Evolutionary conservation across 2,329 filamentous ascomycete species (phyloP).

Genomic region (Fusarium haematococcum): DNA sequence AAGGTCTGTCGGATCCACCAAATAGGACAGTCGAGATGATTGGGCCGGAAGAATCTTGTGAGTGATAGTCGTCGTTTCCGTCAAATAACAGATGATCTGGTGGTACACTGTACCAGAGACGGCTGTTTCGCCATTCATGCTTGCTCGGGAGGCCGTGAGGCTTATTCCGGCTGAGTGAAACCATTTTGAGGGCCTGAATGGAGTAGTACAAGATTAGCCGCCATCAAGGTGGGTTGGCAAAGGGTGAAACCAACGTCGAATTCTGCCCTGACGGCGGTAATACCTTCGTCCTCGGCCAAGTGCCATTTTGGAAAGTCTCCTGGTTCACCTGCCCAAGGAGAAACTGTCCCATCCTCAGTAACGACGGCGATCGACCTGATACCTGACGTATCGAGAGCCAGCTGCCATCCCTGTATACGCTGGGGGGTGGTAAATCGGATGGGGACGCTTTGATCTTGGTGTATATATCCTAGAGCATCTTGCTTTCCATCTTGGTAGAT

Average conservation of each 20-base stretch:
- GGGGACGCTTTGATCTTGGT: neutral
- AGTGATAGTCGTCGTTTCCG: neutral
- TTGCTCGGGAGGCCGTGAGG: neutral
- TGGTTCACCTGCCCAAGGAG: conserved; percentile 17
- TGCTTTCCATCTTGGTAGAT: neutral
- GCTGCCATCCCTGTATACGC: conserved; percentile 24
- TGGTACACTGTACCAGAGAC: conserved; percentile 27
- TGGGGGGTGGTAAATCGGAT: conserved; percentile 4
- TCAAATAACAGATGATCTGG: conserved; percentile 9
- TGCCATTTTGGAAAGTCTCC: conserved; percentile 14
- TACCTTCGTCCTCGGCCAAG: neutral
- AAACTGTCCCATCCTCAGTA: conserved; percentile 5
- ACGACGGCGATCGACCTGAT: conserved; percentile 15
- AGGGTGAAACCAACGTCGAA: conserved; percentile 19
- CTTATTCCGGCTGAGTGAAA: conserved; percentile 16
- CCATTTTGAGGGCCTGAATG: conserved; percentile 22
- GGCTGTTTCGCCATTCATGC: neutral
- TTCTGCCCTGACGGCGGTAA: conserved; percentile 24
- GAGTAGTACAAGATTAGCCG: neutral
- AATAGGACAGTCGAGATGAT: conserved; percentile 19
- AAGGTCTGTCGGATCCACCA: conserved; percentile 2
- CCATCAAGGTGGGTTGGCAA: too few relatives aligned
- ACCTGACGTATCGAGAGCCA: conserved; percentile 17
- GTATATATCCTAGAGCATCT: conserved; percentile 23
- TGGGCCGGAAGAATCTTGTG: neutral